phyloP scores from a whole-genome alignment of 2,329 filamentous ascomycete genomes.

The Cladosporium sp. region DNA sequence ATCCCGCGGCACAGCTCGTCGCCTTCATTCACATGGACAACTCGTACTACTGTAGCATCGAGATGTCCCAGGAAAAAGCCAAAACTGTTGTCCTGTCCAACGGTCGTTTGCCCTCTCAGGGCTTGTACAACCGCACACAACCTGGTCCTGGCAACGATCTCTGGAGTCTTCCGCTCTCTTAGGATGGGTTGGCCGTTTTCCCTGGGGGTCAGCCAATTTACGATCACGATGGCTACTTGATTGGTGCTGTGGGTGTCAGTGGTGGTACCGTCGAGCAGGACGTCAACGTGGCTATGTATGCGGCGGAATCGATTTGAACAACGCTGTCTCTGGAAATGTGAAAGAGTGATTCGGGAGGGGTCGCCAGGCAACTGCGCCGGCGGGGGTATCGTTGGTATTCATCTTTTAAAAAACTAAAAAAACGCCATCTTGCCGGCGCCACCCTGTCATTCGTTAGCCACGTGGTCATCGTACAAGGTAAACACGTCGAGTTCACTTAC shows the following conservation, averaged over 20 bases:
- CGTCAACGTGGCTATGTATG: conserved; percentile 16
- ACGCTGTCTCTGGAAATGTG: conserved; percentile 5
- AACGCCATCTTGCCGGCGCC: background rate
- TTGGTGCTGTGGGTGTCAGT: conserved; percentile 26
- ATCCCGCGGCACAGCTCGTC: conserved; percentile 24
- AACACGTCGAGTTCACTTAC: too few species aligned
- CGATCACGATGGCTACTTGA: conserved; percentile 22
- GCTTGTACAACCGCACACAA: conserved; percentile 20
- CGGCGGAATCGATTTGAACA: conserved; percentile 15
- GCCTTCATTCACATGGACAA: conserved; percentile 29
- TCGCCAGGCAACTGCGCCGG: background rate
- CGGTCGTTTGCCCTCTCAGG: conserved; percentile 22
- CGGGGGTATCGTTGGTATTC: background rate
- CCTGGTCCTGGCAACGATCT: conserved; percentile 18
- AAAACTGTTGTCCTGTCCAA: conserved; percentile 26
- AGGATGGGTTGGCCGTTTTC: conserved; percentile 25
- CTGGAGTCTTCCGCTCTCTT: conserved; percentile 23
- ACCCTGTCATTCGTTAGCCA: too few species aligned
- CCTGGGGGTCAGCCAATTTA: conserved; percentile 25
- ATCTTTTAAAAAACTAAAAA: background rate
- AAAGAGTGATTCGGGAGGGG: background rate
- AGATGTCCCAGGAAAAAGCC: conserved; percentile 27
- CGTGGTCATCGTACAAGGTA: too few species aligned
- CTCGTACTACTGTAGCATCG: conserved; percentile 23
- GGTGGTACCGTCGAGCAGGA: conserved; percentile 26